Conservation (phyloP, 1,284 basidiomycete species). For the Trametes hirsuta region DNA sequence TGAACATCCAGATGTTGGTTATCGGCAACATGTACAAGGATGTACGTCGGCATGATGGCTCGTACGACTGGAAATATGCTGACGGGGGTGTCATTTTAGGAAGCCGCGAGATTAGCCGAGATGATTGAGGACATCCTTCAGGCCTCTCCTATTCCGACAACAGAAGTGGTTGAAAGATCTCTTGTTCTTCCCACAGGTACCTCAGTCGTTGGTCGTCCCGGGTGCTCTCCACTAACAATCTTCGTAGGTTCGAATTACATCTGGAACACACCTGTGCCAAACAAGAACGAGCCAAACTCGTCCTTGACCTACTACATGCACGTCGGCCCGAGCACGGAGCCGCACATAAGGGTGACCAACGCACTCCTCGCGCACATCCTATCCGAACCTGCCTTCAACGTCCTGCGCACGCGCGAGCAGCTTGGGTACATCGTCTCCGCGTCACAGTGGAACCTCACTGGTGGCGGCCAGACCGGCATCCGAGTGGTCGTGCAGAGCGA, state of each 20-base stretch:
- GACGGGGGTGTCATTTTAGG: conserved; percentile 44
- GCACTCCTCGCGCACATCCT: conserved; percentile 78
- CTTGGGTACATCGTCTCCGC: conserved; percentile 89
- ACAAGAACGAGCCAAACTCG: conserved; percentile 88
- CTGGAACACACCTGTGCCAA: conserved; percentile 75
- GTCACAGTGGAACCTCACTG: conserved; percentile 56
- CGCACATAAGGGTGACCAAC: conserved; percentile 59
- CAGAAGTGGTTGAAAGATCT: conserved; percentile 64
- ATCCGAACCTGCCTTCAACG: conserved; percentile 91
- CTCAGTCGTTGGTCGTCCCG: background rate
- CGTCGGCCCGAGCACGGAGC: conserved; percentile 64
- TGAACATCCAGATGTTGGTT: conserved; percentile 79
- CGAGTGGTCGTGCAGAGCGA: conserved; percentile 94
- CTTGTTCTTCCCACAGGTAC: conserved; percentile 72
- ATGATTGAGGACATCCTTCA: conserved; percentile 73
- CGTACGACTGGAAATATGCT: conserved; percentile 1
- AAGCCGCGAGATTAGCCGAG: conserved; percentile 76
- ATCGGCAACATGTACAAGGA: conserved; percentile 87
- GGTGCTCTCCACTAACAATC: conserved; percentile 1
- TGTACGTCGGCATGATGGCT: conserved; percentile 44
- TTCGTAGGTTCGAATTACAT: conserved; percentile 68
- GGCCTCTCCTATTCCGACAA: conserved; percentile 56
- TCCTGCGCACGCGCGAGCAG: conserved; percentile 95
- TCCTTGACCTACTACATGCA: conserved; percentile 81
- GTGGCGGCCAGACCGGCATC: conserved; percentile 75